Evolutionary conservation across 441 rosid species (phyloP).

Genomic region (Arabidopsis lyrata): DNA sequence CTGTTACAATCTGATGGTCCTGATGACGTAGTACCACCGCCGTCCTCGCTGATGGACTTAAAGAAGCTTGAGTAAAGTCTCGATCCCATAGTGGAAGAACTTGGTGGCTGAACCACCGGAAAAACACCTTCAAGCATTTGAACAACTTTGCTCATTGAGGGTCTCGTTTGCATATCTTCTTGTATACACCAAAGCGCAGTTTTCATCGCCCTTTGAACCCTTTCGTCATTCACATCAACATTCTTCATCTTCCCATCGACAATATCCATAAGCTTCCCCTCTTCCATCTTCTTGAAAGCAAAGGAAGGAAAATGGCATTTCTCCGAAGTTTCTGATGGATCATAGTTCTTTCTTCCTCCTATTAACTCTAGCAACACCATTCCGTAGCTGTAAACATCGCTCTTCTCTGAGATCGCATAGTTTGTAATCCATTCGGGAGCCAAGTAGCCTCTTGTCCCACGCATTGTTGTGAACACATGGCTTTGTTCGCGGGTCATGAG

Average conservation of each 20-base stretch:
- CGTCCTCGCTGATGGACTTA: constrained; percentile 67
- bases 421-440: constrained; percentile 98
- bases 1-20: constrained; percentile 81
- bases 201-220: constrained; percentile 62
- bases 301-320: constrained; percentile 87
- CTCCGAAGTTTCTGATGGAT: constrained; percentile 65
- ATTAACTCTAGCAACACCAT: constrained; percentile 92
- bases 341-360: constrained; percentile 87
- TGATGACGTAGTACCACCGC: constrained; percentile 68
- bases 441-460: constrained; percentile 95
- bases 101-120: constrained; percentile 68
- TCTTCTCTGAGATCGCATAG: constrained; percentile 93
- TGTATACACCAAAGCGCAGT: constrained; percentile 97
- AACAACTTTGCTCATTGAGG: constrained; percentile 85
- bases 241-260: constrained; percentile 64
- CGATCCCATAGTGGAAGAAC: constrained; percentile 67
- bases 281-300: constrained; percentile 93
- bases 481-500: constrained; percentile 94
- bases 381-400: constrained; percentile 93
- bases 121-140: constrained; percentile 98
- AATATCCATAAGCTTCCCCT: constrained; percentile 72
- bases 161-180: constrained; percentile 84
- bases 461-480: constrained; percentile 85
- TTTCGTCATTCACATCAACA: constrained; percentile 55
- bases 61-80: constrained; percentile 61